Evolutionary conservation across 768 basidiomycete genomes (phyloP), one percentile per base, ranked within the genome.

Genomic region (Kwoniella europaea): DNA sequence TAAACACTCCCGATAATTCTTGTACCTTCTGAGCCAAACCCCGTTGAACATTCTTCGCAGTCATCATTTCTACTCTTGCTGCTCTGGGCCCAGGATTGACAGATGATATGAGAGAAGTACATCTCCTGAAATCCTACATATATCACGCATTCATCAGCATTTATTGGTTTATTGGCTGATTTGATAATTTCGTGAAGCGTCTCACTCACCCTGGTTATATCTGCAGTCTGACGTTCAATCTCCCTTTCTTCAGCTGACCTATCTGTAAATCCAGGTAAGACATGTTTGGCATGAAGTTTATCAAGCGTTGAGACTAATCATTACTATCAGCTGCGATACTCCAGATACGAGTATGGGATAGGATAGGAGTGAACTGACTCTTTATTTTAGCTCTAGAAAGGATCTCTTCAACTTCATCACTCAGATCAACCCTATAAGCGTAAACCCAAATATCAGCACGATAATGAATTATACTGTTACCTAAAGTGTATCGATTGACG

Each of bases 1-100:
- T 89, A 82, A 99, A 98, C 13, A 90, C 86, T 22, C 91, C 91
- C 77, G 93, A 95, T 63, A 94, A 87, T 76, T 94, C 93, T 85
- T 98, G 97, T 13, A 98, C 89, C 83, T 94, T 94, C 46, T 92
- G 93, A n/a, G 97, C 97, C 64, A 99, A 88, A 22, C 90, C 94
- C 53, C 94, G 89, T 83, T 98, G 97, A 22, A 98, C 92, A 82
- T 99, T 98, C 86, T 92, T 92, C 43, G 93, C 91, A 1, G 94
- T 88, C 52, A 89, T 86, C 10, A 86, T 85, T 75, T 90, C 88
- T 10, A 83, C 79, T 43, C 74, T 66, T 3, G 74, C 55, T 4
- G 79, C 73, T 13, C 69, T 58, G 10, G 71, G 59, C 7, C 67
- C 69, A 69, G 84, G 75, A 44, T 74, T 87, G 79, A 98, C 92